Conservation (phyloP, 23 red algal genomes). For the Gracilaria domingensis region DNA sequence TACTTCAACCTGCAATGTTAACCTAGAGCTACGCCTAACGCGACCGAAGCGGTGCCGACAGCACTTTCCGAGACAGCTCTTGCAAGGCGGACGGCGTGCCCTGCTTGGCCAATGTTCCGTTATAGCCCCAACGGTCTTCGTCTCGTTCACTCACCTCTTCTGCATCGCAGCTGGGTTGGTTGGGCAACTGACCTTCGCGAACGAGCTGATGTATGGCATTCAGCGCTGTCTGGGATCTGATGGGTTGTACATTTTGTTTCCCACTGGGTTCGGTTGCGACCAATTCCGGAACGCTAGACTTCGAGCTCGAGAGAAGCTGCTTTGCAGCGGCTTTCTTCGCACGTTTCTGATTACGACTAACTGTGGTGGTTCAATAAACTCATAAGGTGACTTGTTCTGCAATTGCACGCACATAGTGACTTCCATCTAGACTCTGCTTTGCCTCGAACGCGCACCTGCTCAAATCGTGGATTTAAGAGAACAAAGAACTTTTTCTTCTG, state of each 20-base stretch:
- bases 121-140: slow-evolving; percentile 18
- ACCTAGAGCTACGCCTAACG: too few relatives aligned
- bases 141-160: slow-evolving; percentile 14
- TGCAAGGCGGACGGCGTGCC: background rate
- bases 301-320: slow-evolving; percentile 8
- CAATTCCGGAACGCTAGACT: slow-evolving; percentile 11
- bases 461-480: background rate
- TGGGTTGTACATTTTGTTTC: background rate
- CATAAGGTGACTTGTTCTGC: slow-evolving; percentile 5
- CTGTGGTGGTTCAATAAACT: background rate
- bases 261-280: background rate
- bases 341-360: background rate
- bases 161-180: background rate
- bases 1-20: too few relatives aligned
- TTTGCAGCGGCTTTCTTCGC: slow-evolving; percentile 20
- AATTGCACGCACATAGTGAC: background rate
- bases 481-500: slow-evolving; percentile 13
- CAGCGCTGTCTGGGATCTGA: slow-evolving; percentile 1
- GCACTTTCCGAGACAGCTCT: background rate
- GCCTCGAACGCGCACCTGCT: background rate
- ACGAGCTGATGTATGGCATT: slow-evolving; percentile 1
- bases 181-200: slow-evolving; percentile 3
- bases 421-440: slow-evolving; percentile 8
- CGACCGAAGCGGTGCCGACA: background rate
- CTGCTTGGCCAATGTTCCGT: background rate